Conservation (phyloP, 805 yeast genomes). For the Metschnikowia lachancei region DNA sequence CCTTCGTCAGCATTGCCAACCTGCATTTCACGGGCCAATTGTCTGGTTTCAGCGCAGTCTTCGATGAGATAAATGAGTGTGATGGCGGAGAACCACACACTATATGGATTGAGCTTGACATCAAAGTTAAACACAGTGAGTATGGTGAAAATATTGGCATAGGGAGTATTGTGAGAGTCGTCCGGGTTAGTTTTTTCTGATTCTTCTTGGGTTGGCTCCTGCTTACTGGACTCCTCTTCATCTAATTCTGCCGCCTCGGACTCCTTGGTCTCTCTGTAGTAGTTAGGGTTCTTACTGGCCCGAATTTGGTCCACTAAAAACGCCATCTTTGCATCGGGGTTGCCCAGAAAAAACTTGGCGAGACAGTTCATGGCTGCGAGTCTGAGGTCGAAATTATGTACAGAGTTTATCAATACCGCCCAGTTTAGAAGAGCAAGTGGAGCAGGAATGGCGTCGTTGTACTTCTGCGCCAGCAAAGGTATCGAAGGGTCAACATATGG, state of each 20-base stretch:
- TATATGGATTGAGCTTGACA: constrained; percentile 74
- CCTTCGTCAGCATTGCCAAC: constrained; percentile 59
- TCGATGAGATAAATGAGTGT: constrained; percentile 62
- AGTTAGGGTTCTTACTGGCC: constrained; percentile 29
- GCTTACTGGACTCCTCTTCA: not conserved
- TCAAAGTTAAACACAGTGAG: constrained; percentile 71
- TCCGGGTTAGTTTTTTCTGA: not conserved
- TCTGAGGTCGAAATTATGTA: constrained; percentile 80
- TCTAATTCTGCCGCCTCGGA: constrained; percentile 8
- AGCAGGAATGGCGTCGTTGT: constrained; percentile 55
- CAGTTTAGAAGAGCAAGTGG: constrained; percentile 74
- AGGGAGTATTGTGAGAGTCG: constrained; percentile 26
- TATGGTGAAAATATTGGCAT: constrained; percentile 64
- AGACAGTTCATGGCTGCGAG: constrained; percentile 67
- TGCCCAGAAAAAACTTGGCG: constrained; percentile 64
- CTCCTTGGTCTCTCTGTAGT: constrained; percentile 20
- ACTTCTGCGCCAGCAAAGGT: constrained; percentile 42
- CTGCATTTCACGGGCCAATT: constrained; percentile 45
- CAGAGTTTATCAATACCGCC: constrained; percentile 75
- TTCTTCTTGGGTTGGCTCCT: constrained; percentile 5
- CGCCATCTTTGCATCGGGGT: constrained; percentile 54
- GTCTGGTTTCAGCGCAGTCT: constrained; percentile 49
- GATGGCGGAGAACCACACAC: constrained; percentile 77
- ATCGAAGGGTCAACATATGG: constrained; percentile 82
- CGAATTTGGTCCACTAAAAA: constrained; percentile 68